Evolutionary conservation across 768 basidiomycete species (phyloP).

Genomic region (Kwoniella dejecticola): DNA sequence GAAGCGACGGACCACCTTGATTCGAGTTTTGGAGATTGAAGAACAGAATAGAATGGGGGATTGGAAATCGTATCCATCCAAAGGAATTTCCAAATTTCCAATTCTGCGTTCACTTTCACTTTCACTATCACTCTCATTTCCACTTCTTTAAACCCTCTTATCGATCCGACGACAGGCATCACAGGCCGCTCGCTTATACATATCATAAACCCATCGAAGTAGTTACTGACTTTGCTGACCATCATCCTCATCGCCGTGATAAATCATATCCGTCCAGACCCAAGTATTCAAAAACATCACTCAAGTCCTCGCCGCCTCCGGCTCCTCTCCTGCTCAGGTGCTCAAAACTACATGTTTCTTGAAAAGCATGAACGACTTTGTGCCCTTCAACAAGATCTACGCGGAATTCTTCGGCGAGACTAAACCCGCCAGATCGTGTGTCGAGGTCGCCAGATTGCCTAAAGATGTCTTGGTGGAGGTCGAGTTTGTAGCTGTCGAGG

Average conservation of each 20-base stretch:
- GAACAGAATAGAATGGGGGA: not conserved
- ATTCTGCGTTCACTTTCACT: not conserved
- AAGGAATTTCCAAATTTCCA: not conserved
- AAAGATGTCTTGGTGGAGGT: slow-evolving; percentile 91
- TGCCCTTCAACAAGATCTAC: slow-evolving; percentile 76
- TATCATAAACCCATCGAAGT: not conserved
- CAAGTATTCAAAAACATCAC: slow-evolving; percentile 86
- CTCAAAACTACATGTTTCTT: slow-evolving; percentile 94
- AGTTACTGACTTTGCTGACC: no score
- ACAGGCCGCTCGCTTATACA: no score
- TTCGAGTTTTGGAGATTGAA: not conserved
- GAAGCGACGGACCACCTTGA: not conserved
- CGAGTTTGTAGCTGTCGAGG: slow-evolving; percentile 60
- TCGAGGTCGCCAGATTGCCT: slow-evolving; percentile 79
- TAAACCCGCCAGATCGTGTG: slow-evolving; percentile 88
- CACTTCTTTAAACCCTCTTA: no score
- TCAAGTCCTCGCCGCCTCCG: slow-evolving; percentile 78
- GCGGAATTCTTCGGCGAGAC: slow-evolving; percentile 81
- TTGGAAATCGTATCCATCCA: not conserved
- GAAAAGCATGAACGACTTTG: slow-evolving; percentile 90
- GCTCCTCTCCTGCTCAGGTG: slow-evolving; percentile 74
- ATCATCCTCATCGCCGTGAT: no score
- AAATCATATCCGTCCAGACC: slow-evolving; percentile 57
- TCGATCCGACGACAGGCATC: no score
- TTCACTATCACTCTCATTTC: no score